Base-by-base conservation (phyloP, 2,329 filamentous ascomycete species). In the Arthroderma uncinatum region DNA sequence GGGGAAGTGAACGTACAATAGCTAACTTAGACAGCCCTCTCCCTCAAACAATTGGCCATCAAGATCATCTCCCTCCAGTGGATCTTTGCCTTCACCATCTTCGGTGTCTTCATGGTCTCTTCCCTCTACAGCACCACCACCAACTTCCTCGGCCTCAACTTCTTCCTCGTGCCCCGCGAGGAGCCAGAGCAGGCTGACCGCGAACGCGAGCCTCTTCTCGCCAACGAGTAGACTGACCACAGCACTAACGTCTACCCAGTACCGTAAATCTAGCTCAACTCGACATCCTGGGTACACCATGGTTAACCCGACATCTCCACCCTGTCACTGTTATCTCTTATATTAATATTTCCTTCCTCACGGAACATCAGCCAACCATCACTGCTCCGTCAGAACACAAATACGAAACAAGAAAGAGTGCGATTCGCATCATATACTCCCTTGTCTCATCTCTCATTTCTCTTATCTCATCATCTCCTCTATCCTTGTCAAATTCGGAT, bases 71-170 rank as follows among this genome's bases (percentile, higher is more conserved):
- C 88, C 5, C 77, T 95, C 62, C 90, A 95, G 74, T 95, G 89
- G 89, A 92, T 94, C 72, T 95, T 95, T 69, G 87, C 89, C 34
- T 93, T 94, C 67, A 77, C 83, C 61, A 89, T 95, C 69, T 90
- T 92, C 21, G 44, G 44, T 33, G 23, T 50, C 44, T 50, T 50
- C 25, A 86, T 93, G 68, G 70, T 90, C 19, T 73, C 82, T 16
- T 89, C 86, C 1, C 65, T 87, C 9, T 72, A 71, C 40, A 64
- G 70, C 42, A 69, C 71, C 2, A 62, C 64, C 10, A 65, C 68
- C 9, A 70, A 64, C 57, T 70, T 71, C 54, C 60, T 64, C 21
- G 67, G 68, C 33, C 70, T 71, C 56, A 66, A 72, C 58, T 64
- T 69, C 34, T 65, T 71, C 56, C 68, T 71, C 64, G 67, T 66